Percentiles rank a stretch among this genome's conserved stretches.
Evolutionary conservation across 805 yeast species (phyloP).

Genomic region (Candida piceae): DNA sequence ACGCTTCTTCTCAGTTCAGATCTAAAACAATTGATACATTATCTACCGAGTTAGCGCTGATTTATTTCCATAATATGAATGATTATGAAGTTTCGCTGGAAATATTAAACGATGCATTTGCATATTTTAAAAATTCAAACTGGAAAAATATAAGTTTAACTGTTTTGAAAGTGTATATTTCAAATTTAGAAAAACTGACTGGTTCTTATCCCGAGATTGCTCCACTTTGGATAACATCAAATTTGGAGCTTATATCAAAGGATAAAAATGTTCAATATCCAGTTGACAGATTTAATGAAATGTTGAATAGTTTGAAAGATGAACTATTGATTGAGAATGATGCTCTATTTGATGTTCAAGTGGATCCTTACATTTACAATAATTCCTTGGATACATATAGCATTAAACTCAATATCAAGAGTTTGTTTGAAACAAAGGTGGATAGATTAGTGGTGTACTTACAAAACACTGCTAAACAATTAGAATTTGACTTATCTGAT

Average conservation of each 20-base stretch:
- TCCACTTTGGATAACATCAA: conserved; percentile 33
- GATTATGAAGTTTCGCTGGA: conserved; percentile 57
- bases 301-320: conserved; percentile 9
- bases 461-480: too few relatives aligned
- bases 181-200: conserved; percentile 51
- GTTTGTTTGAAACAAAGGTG: conserved; percentile 18
- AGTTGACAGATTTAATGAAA: conserved; percentile 11
- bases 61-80: conserved; percentile 49
- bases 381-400: conserved; percentile 33
- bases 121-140: conserved; percentile 59
- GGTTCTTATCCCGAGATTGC: conserved; percentile 14
- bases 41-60: conserved; percentile 71
- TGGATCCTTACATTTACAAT: conserved; percentile 35
- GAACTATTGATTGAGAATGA: conserved; percentile 18
- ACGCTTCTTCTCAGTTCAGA: conserved; percentile 43
- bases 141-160: conserved; percentile 71
- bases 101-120: conserved; percentile 64
- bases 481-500: too few relatives aligned
- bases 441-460: conserved; percentile 12
- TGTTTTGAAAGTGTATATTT: conserved; percentile 62
- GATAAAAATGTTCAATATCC: conserved; percentile 21
- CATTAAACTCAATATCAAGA: conserved; percentile 31
- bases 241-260: conserved; percentile 30
- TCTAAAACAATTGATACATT: conserved; percentile 67
- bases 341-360: conserved; percentile 31